A percentile compares a stretch with the other conserved stretches of the same genome.
Conservation (phyloP, 371 early-diverging fungal genomes). For the Mortierella sp. region DNA sequence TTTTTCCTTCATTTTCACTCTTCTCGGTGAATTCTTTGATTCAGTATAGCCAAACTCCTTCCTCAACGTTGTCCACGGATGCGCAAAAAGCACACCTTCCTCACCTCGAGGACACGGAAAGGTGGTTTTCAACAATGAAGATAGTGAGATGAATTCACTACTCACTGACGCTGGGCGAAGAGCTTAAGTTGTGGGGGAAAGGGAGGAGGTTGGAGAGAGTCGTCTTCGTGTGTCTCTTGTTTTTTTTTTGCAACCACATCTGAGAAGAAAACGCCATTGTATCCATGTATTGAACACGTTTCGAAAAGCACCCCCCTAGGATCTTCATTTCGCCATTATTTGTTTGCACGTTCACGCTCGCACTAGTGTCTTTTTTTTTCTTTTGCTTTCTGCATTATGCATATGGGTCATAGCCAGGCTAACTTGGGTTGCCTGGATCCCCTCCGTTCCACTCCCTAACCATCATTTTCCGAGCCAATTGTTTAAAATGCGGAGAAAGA, state of each 20-base stretch:
- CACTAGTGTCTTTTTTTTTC: neutral
- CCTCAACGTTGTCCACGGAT: too few relatives aligned
- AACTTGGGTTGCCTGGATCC: neutral
- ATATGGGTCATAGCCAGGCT: neutral
- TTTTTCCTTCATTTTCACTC: too few relatives aligned
- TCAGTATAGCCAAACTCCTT: too few relatives aligned
- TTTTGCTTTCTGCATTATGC: neutral
- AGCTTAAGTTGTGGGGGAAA: neutral
- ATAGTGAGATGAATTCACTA: neutral
- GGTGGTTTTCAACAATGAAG: neutral
- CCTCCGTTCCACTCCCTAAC: neutral
- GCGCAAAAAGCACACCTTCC: too few relatives aligned
- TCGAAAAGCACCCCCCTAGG: neutral
- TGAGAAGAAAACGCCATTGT: neutral
- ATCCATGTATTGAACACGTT: neutral
- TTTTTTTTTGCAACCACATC: neutral
- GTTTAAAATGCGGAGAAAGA: neutral
- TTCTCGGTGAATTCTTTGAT: too few relatives aligned
- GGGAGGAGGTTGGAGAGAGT: neutral
- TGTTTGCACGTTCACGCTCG: too few relatives aligned
- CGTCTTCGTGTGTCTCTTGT: too few relatives aligned
- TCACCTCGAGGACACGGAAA: neutral
- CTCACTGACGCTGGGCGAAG: neutral
- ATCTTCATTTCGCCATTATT: constrained; percentile 3
- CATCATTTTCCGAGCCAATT: neutral